These are phyloP conservation scores for Albifimbria verrucaria DNA, from an alignment of 2,329 filamentous ascomycete genomes.

Conservation along the genomic window DNA sequence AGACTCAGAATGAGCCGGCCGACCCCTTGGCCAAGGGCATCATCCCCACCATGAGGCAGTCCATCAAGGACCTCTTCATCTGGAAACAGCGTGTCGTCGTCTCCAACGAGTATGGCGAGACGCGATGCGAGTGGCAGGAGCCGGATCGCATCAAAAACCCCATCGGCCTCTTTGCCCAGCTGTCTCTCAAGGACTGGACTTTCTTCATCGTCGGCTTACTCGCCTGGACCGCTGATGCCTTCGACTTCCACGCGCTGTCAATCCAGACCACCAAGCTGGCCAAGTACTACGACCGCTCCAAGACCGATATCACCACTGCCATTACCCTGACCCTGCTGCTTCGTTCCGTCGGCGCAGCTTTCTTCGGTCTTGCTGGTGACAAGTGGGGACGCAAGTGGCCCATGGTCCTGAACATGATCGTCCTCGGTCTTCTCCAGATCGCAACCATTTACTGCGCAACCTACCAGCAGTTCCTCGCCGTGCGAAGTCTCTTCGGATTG, in stretches of 20 bases:
- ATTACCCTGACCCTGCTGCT: constrained; percentile 75
- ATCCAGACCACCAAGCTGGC: constrained; percentile 73
- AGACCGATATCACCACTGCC: constrained; percentile 68
- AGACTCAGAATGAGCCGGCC: constrained; percentile 44
- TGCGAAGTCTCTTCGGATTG: constrained; percentile 69
- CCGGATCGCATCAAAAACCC: constrained; percentile 69
- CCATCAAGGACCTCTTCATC: constrained; percentile 61
- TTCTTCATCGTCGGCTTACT: constrained; percentile 73
- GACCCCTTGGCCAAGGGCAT: constrained; percentile 66
- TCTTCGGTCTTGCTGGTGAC: constrained; percentile 76
- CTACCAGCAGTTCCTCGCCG: constrained; percentile 71
- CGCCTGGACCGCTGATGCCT: constrained; percentile 79
- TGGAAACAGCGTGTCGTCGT: constrained; percentile 73
- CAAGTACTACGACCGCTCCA: constrained; percentile 44
- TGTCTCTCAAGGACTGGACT: constrained; percentile 66
- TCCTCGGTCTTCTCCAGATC: constrained; percentile 64
- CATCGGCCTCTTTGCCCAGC: constrained; percentile 61
- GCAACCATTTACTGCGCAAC: constrained; percentile 74
- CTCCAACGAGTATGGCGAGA: constrained; percentile 62
- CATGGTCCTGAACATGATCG: constrained; percentile 76
- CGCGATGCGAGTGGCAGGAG: constrained; percentile 63
- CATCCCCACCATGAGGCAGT: constrained; percentile 61
- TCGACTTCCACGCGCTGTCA: constrained; percentile 78
- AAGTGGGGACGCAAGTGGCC: constrained; percentile 81
- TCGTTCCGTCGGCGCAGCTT: constrained; percentile 69